Conservation (phyloP, 257 asterid genomes). For the Solanum appendiculatum region DNA sequence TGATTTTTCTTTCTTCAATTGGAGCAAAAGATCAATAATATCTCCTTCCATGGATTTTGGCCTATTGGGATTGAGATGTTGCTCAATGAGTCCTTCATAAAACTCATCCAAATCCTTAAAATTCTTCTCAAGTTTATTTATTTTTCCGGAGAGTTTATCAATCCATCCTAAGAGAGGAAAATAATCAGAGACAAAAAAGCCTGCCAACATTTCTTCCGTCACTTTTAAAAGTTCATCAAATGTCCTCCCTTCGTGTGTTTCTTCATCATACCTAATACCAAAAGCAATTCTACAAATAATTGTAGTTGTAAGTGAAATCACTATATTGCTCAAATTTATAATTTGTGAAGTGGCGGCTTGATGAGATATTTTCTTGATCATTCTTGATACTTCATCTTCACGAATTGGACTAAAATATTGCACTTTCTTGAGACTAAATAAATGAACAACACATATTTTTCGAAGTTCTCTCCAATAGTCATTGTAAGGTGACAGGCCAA, state of each 20-base stretch:
- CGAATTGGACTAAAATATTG: background rate
- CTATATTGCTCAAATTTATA: background rate
- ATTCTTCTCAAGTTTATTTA: background rate
- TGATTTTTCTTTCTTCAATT: background rate
- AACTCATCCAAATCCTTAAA: background rate
- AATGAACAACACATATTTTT: too few relatives aligned
- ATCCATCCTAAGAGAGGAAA: slow-evolving; percentile 11
- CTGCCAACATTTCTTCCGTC: background rate
- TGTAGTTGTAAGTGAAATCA: background rate
- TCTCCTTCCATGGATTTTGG: slow-evolving; percentile 1
- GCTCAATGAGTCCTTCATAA: slow-evolving; percentile 14
- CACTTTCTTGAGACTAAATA: too few relatives aligned
- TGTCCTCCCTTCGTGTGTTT: background rate
- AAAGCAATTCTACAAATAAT: background rate
- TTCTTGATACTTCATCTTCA: background rate
- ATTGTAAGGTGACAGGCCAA: too few relatives aligned
- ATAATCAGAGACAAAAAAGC: slow-evolving; percentile 5
- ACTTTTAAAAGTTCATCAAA: background rate
- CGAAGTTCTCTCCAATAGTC: too few relatives aligned
- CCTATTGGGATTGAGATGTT: background rate
- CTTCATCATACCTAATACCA: background rate
- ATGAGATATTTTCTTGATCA: background rate
- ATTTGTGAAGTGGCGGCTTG: background rate
- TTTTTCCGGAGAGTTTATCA: slow-evolving; percentile 3
- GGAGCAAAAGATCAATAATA: slow-evolving; percentile 10